phyloP scores from a whole-genome alignment of 306 rosid genomes.

The Sicyos edulis region DNA sequence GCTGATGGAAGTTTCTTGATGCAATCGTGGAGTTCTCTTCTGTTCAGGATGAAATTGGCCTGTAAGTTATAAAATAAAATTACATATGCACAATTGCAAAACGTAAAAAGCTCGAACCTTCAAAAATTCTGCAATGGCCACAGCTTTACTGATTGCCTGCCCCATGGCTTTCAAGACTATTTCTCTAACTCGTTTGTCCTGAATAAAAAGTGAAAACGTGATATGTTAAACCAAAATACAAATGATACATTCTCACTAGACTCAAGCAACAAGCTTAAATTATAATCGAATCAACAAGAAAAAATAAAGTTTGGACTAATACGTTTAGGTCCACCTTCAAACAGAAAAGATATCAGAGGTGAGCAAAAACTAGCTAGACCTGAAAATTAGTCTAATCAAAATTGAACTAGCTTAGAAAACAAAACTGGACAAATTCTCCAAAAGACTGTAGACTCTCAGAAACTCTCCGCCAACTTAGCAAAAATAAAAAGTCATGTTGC shows the following conservation, averaged over 20 bases:
- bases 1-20: conserved; percentile 85
- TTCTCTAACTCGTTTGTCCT: conserved; percentile 80
- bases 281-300: background rate
- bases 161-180: conserved; percentile 98
- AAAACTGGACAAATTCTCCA: background rate
- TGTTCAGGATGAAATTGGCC: conserved; percentile 30
- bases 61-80: conserved; percentile 4
- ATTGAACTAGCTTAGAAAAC: background rate
- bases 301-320: background rate
- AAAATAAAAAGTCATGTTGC: background rate
- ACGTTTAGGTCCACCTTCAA: background rate
- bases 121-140: conserved; percentile 81
- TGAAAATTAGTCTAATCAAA: background rate
- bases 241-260: background rate
- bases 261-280: background rate
- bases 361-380: background rate
- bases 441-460: background rate
- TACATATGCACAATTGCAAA: background rate
- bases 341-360: background rate
- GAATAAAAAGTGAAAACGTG: conserved; percentile 13
- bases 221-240: background rate
- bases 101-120: conserved; percentile 44
- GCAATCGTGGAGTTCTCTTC: conserved; percentile 64
- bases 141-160: conserved; percentile 96
- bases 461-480: background rate